Percentiles rank a stretch among this genome's conserved stretches.
Evolutionary conservation across 1,284 basidiomycete genomes (phyloP).

Genomic region (Microbotryum silenes-acaulis): DNA sequence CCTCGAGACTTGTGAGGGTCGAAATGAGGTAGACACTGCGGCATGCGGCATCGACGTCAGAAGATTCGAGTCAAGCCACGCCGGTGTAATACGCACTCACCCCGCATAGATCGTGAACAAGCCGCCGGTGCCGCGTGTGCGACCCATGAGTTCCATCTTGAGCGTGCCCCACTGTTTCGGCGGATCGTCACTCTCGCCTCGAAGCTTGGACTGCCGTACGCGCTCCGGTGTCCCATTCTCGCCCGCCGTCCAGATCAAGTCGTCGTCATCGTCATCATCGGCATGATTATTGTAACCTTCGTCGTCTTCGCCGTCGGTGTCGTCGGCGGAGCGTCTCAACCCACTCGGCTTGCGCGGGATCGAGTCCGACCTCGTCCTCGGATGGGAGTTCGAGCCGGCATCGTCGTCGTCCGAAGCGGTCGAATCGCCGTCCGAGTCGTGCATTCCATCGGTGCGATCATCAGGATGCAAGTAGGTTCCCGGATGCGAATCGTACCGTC

Average conservation of each 20-base stretch:
- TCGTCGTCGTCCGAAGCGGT: constrained; percentile 1
- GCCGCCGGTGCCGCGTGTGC: constrained; percentile 21
- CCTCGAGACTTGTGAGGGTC: constrained; percentile 32
- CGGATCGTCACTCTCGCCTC: constrained; percentile 1
- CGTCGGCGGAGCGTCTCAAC: background rate
- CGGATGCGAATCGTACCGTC: too few species aligned
- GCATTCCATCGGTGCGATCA: constrained; percentile 10
- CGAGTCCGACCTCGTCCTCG: too few species aligned
- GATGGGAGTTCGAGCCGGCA: too few species aligned
- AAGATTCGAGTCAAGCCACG: too few species aligned
- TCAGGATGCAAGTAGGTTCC: too few species aligned
- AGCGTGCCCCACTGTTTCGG: constrained; percentile 30
- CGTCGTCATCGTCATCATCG: background rate
- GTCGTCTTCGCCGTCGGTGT: background rate
- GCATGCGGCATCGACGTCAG: too few species aligned
- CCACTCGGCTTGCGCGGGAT: background rate
- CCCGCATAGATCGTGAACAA: constrained; percentile 27
- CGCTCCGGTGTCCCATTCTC: background rate
- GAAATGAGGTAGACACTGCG: constrained; percentile 30
- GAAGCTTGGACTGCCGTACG: background rate
- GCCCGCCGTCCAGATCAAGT: constrained; percentile 7
- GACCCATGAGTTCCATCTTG: constrained; percentile 31
- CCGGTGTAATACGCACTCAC: constrained; percentile 2
- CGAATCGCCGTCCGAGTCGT: constrained; percentile 14
- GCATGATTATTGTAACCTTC: background rate